These are phyloP conservation scores for Diaporthe sp. DNA, from an alignment of 2,329 filamentous ascomycete genomes.

Conservation along the genomic window DNA sequence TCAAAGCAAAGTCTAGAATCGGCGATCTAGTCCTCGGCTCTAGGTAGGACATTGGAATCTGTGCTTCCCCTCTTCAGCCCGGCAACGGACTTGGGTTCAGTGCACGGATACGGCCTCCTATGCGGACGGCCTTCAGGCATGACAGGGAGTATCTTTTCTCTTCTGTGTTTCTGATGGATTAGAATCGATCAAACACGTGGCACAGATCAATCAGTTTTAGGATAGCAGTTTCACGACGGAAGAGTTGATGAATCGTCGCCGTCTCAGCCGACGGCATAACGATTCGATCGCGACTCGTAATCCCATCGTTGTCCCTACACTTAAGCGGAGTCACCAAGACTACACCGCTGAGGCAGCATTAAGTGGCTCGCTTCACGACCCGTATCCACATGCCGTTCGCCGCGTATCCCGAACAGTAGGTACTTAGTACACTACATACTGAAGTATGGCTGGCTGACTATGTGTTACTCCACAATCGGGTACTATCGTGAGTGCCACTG, in stretches of 20 bases:
- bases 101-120: no score
- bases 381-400: neutral
- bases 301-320: neutral
- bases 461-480: neutral
- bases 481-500: neutral
- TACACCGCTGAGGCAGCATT: slow-evolving; percentile 2
- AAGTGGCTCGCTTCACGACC: neutral
- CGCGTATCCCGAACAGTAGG: neutral
- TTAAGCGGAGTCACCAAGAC: neutral
- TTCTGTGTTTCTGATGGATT: no score
- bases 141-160: neutral
- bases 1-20: neutral
- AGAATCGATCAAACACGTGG: neutral
- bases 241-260: slow-evolving; percentile 1
- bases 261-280: slow-evolving; percentile 19
- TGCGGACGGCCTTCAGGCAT: neutral
- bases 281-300: slow-evolving; percentile 2
- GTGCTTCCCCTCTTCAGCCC: neutral
- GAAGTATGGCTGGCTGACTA: neutral
- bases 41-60: neutral
- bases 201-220: neutral
- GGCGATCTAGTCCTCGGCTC: no score
- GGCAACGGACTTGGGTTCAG: no score
- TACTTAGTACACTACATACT: neutral
- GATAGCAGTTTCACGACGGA: neutral